Conservation (phyloP, 441 rosid genomes). For the Pelargonium cotyledonis region DNA sequence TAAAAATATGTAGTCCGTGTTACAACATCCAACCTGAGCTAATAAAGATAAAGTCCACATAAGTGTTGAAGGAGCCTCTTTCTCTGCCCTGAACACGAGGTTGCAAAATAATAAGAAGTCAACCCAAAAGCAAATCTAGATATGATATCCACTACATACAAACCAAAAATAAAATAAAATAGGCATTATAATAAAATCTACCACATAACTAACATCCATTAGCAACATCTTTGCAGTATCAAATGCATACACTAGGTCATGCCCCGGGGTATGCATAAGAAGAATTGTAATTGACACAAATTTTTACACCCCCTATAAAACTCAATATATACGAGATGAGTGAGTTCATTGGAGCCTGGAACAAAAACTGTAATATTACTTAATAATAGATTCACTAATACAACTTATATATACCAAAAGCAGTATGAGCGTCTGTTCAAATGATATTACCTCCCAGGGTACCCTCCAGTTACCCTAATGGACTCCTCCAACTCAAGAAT, state of each 20-base stretch:
- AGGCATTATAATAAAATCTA: too few relatives aligned
- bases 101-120: constrained; percentile 15
- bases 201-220: not conserved
- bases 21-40: constrained; percentile 67
- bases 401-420: too few relatives aligned
- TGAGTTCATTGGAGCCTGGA: not conserved
- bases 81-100: constrained; percentile 57
- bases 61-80: constrained; percentile 92
- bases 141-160: too few relatives aligned
- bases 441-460: constrained; percentile 65
- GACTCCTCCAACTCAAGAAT: constrained; percentile 86
- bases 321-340: not conserved
- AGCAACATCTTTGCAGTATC: not conserved
- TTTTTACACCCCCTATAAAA: too few relatives aligned
- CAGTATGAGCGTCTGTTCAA: not conserved
- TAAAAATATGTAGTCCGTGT: constrained; percentile 10
- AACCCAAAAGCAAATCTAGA: not conserved
- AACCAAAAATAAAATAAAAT: too few relatives aligned
- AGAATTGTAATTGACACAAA: too few relatives aligned
- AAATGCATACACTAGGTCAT: not conserved
- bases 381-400: not conserved
- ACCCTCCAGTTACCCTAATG: constrained; percentile 49
- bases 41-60: constrained; percentile 87
- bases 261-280: not conserved
- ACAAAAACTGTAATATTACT: not conserved